Evolutionary conservation across 805 yeast species (phyloP), one percentile per base, ranked within the genome.

Genomic region (Ogataea methylovora): DNA sequence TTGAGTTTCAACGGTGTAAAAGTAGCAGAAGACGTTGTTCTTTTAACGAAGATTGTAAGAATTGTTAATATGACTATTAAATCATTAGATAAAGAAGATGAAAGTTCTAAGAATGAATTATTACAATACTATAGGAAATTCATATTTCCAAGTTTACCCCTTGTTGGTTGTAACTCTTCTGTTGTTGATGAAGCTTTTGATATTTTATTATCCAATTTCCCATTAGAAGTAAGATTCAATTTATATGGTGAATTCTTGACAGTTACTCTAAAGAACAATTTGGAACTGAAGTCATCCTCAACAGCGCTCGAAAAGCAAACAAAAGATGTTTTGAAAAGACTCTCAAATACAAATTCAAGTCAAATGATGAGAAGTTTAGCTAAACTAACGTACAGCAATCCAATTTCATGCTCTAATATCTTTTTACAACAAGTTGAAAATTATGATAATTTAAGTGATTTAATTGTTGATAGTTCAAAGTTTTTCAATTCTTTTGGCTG

Each of bases 361-460:
- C 72, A 75, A 16, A 79, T 84, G 72, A 80, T 81, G 73, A 67
- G 87, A 40, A 66, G 74, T 30, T 60, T 90, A 17, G 81, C 94
- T 0, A 77, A 79, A 43, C 65, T 85, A 10, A 71, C 87, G 15
- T 78, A 75, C 39, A 60, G 82, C 1, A 85, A 85, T 52, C 97
- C 97, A 2, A 52, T 87, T 14, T 81, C 94, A 2, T 75, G 87
- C 11, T 72, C 88, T 29, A 60, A 73, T 16, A 79, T 84, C 0
- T 69, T 84, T 30, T 65, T 88, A 9, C 75, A 76, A 30, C 96
- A 86, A 50, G 76, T 90, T 42, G 97, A 90, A 56, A 85, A 92
- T 61, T 90, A 90, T 52, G 95, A 83, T 50, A 90, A 90, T 50
- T 71, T 90, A 42, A 82, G 80, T 29, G 77, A 75, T 25, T 64